Base-by-base conservation (phyloP, 2,329 filamentous ascomycete genomes). In the Arthrinium phaeospermum region DNA sequence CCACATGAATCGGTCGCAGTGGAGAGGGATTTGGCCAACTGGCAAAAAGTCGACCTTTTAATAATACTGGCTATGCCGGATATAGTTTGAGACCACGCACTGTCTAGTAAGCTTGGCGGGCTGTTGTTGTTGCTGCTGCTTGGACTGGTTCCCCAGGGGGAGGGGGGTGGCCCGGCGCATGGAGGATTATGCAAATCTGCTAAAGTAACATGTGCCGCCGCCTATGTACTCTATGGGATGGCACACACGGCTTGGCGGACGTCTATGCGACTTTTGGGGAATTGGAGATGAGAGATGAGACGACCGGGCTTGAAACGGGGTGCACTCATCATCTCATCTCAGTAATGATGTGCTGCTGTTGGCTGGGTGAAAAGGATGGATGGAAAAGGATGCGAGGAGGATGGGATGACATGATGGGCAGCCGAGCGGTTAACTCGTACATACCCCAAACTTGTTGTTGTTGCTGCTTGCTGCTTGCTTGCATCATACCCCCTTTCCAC, bases 61-160 rank as follows among this genome's bases (percentile, higher is more conserved):
- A 41, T 41, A 10, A 41, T 10, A 41, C 37, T 10, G 8, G 10
- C 37, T 13, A 64, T n/a, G 53, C 7, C 53, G 19, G 16, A 64
- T 64, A 64, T 64, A 64, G 57, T 41, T 64, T 24, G 57, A 64
- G 57, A 64, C 57, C 57, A 64, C 57, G 30, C 57, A 64, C 57
- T 64, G 57, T 64, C 34, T 64, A 61, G 30, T 37, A 27, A 61
- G 27, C 53, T 61, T 61, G 53, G 53, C 45, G 45, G 45, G 45
- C 16, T 46, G 27, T 4, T 30, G 27, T 30, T 30, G 27, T 30
- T 30, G 27, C 27, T 30, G 45, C 30, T 61, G 53, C 53, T 61
- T 34, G 27, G 30, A 19, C 53, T 37, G 53, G 30, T 61, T 37
- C 30, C 53, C 53, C 51, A 14, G 51, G 51, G 27, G 27, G 22